A percentile compares a stretch with the other conserved stretches of the same genome.
Conservation (phyloP, 352 stramenopile species). For the Thalassiosira ordinaria region DNA sequence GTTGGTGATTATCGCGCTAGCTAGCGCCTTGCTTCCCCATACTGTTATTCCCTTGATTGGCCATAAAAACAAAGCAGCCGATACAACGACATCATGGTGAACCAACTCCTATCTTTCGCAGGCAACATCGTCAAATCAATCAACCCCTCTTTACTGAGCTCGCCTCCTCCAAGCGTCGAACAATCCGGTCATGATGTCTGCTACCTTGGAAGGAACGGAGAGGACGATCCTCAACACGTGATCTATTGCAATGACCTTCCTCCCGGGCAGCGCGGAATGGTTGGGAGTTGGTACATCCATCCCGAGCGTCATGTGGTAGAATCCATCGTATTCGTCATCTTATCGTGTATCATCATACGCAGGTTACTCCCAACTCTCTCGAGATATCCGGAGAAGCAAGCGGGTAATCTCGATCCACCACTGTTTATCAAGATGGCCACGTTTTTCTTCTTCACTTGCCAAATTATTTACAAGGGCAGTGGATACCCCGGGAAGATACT, state of each 20-base stretch:
- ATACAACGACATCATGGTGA: background rate
- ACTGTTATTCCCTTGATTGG: no score
- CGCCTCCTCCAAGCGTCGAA: conserved; percentile 45
- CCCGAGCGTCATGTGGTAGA: conserved; percentile 57
- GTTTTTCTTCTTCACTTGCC: conserved; percentile 34
- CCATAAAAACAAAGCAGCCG: no score
- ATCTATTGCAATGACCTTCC: conserved; percentile 58
- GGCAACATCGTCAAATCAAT: conserved; percentile 47
- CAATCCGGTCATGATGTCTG: conserved; percentile 53
- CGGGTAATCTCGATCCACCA: conserved; percentile 34
- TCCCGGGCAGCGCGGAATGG: conserved; percentile 49
- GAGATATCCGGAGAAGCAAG: conserved; percentile 38
- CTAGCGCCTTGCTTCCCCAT: no score
- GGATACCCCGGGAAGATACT: conserved; percentile 61
- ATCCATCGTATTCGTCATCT: conserved; percentile 44
- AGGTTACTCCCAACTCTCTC: conserved; percentile 29
- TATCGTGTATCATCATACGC: conserved; percentile 36
- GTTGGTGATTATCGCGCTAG: no score
- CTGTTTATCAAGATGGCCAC: conserved; percentile 50
- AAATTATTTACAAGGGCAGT: conserved; percentile 59
- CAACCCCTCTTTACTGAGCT: conserved; percentile 45
- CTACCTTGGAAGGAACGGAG: conserved; percentile 51
- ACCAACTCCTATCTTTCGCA: conserved; percentile 24
- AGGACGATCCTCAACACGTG: conserved; percentile 26
- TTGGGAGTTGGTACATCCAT: conserved; percentile 58